Percentiles rank a stretch among this genome's conserved stretches.
phyloP scores from a whole-genome alignment of 495 filamentous ascomycete genomes.

The Hapsidospora chrysogenum region DNA sequence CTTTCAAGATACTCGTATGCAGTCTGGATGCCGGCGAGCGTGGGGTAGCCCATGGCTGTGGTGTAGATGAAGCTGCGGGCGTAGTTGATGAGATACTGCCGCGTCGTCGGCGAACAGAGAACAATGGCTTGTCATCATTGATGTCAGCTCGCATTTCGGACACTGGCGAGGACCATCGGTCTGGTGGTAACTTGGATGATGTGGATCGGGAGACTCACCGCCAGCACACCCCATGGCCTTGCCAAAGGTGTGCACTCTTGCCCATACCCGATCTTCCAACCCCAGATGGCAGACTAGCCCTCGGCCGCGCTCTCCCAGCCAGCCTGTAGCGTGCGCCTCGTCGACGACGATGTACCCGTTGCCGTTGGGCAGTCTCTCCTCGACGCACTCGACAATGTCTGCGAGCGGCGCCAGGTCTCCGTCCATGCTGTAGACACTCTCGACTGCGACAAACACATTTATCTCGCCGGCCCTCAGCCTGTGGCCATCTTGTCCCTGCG shows the following conservation, averaged over 20 bases:
- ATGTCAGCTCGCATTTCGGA: not conserved
- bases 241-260: conserved; percentile 59
- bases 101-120: conserved; percentile 27
- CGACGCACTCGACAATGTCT: conserved; percentile 38
- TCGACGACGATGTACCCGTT: conserved; percentile 62
- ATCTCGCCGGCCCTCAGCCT: conserved; percentile 14
- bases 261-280: conserved; percentile 48
- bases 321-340: conserved; percentile 61
- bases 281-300: conserved; percentile 52
- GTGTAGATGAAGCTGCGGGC: conserved; percentile 44
- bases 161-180: not conserved
- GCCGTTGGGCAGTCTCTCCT: conserved; percentile 33
- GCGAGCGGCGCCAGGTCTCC: conserved; percentile 52
- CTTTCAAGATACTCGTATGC: conserved; percentile 31
- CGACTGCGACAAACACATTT: conserved; percentile 51
- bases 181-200: not conserved
- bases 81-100: conserved; percentile 47
- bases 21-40: conserved; percentile 29
- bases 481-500: conserved; percentile 1
- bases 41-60: conserved; percentile 37
- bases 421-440: conserved; percentile 76
- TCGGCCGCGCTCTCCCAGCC: conserved; percentile 42
- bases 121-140: conserved; percentile 17
- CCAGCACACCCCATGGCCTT: conserved; percentile 60
- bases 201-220: conserved; percentile 29